Conservation (phyloP, 1,284 basidiomycete species). For the Pseudomicrostroma phylloplanum region DNA sequence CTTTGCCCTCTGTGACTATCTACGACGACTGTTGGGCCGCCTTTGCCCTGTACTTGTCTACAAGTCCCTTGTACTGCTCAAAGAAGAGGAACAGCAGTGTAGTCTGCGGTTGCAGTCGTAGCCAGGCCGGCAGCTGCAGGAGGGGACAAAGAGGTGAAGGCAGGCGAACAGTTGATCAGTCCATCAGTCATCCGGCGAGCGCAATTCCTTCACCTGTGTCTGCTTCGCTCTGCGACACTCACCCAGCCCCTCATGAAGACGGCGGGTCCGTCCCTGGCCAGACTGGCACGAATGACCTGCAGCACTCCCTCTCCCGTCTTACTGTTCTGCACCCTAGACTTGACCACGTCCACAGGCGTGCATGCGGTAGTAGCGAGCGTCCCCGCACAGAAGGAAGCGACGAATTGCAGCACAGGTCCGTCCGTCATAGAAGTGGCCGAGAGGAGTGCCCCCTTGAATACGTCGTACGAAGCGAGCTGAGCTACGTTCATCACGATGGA, state of each 20-base stretch:
- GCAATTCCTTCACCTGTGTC: not conserved
- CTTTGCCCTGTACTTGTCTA: not conserved
- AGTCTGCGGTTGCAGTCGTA: slow-evolving; percentile 21
- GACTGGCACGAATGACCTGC: slow-evolving; percentile 15
- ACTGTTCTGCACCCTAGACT: slow-evolving; percentile 51
- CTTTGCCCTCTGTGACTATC: too few relatives aligned
- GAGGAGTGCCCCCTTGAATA: slow-evolving; percentile 13
- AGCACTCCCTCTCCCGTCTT: slow-evolving; percentile 12
- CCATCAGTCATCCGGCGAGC: not conserved
- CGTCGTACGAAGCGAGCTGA: slow-evolving; percentile 12
- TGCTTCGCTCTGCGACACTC: not conserved
- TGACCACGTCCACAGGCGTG: slow-evolving; percentile 45
- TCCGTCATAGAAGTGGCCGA: slow-evolving; percentile 2
- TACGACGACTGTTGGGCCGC: too few relatives aligned
- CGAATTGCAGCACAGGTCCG: slow-evolving; percentile 51
- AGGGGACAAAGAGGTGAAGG: not conserved
- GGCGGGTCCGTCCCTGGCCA: slow-evolving; percentile 47
- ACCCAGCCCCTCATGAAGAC: slow-evolving; percentile 56
- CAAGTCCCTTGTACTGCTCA: slow-evolving; percentile 11
- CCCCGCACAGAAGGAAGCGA: slow-evolving; percentile 53
- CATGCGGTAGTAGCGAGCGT: slow-evolving; percentile 53
- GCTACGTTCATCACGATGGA: slow-evolving; percentile 55
- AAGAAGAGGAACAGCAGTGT: slow-evolving; percentile 18
- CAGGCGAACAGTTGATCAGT: not conserved
- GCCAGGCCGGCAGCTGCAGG: slow-evolving; percentile 52